Evolutionary conservation across 176 grass and related monocot genomes (phyloP).

Genomic region (Musa itinerans): DNA sequence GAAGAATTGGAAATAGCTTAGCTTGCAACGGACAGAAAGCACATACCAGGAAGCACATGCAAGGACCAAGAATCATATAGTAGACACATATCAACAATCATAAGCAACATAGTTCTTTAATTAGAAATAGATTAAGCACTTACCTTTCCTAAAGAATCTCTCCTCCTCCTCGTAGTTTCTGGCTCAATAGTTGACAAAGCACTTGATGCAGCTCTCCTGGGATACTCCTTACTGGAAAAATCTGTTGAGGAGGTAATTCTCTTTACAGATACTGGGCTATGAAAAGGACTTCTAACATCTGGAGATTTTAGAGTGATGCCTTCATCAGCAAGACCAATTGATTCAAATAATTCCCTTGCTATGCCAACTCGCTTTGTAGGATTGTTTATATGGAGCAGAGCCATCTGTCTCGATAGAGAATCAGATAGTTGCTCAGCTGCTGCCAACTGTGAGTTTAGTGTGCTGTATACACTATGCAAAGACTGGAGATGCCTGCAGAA

Average conservation of each 20-base stretch:
- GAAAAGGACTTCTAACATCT: conserved; percentile 19
- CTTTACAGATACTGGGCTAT: conserved; percentile 41
- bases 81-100: not conserved
- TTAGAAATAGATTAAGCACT: conserved; percentile 22
- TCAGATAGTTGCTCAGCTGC: conserved; percentile 86
- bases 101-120: not conserved
- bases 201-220: conserved; percentile 32
- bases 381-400: conserved; percentile 58
- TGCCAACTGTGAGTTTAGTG: conserved; percentile 80
- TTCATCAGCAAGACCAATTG: conserved; percentile 63
- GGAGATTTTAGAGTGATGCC: conserved; percentile 37
- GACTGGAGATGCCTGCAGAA: conserved; percentile 61
- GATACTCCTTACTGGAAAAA: conserved; percentile 20
- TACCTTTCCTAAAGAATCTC: conserved; percentile 81
- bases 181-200: conserved; percentile 44
- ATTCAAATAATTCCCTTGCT: conserved; percentile 77
- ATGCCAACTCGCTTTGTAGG: conserved; percentile 38
- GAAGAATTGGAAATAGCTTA: not conserved
- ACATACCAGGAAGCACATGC: not conserved
- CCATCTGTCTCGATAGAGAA: conserved; percentile 74
- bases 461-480: conserved; percentile 75
- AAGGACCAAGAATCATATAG: not conserved
- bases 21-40: not conserved
- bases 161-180: conserved; percentile 70
- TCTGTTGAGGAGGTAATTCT: conserved; percentile 29